Conservation (phyloP, 2,329 filamentous ascomycete genomes). For the Lanzia echinophila region DNA sequence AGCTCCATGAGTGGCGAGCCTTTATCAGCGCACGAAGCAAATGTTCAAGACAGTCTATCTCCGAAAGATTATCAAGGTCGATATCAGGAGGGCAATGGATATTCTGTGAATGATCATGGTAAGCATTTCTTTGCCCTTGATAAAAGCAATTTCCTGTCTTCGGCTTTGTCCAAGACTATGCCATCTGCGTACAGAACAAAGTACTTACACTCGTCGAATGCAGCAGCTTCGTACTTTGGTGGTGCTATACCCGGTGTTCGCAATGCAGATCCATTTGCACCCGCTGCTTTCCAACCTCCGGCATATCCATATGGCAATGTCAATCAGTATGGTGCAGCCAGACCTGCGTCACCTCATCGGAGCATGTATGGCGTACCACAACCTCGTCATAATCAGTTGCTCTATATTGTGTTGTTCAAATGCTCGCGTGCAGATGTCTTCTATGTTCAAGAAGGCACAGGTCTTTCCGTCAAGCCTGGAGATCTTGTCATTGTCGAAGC, state of each 20-base stretch:
- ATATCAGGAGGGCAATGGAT: slow-evolving; percentile 26
- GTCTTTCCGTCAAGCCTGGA: slow-evolving; percentile 80
- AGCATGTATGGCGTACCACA: slow-evolving; percentile 55
- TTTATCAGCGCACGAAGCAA: slow-evolving; percentile 33
- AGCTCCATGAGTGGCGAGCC: slow-evolving; percentile 49
- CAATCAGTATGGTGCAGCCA: slow-evolving; percentile 26
- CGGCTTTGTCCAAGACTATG: no score
- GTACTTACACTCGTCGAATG: slow-evolving; percentile 18
- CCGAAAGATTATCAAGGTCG: slow-evolving; percentile 25
- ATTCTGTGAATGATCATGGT: slow-evolving; percentile 31
- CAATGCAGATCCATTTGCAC: slow-evolving; percentile 18
- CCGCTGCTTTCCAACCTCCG: slow-evolving; percentile 15
- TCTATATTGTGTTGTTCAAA: slow-evolving; percentile 94
- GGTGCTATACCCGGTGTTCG: slow-evolving; percentile 21
- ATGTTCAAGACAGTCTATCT: slow-evolving; percentile 24
- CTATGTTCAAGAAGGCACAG: slow-evolving; percentile 93
- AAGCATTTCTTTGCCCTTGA: slow-evolving; percentile 13
- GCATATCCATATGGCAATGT: slow-evolving; percentile 22
- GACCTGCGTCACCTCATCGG: slow-evolving; percentile 55
- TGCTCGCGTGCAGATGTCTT: slow-evolving; percentile 93
- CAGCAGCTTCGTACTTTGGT: slow-evolving; percentile 31
- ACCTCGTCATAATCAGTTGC: slow-evolving; percentile 58
- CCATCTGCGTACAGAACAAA: slow-evolving; percentile 8
- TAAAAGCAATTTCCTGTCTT: no score
- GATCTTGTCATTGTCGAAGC: slow-evolving; percentile 97